Evolutionary conservation across 2,329 filamentous ascomycete species (phyloP).

Genomic region (Aspergillus melleus): DNA sequence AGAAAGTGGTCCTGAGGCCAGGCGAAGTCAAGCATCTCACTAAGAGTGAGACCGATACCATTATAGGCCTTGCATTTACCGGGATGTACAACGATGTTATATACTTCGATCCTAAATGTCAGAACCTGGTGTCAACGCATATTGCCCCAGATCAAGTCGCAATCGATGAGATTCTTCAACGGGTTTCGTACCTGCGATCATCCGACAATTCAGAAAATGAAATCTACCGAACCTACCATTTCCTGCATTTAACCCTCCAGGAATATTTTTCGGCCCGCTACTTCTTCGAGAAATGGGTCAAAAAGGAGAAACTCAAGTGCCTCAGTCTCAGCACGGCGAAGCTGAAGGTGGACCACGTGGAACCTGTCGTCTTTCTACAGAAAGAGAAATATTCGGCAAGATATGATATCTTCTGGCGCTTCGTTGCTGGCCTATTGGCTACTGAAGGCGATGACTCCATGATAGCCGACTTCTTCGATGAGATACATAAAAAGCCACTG

Average conservation of each 20-base stretch:
- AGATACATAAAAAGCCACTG: slow-evolving; percentile 33
- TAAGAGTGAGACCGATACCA: too few species aligned
- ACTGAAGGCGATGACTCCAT: slow-evolving; percentile 8
- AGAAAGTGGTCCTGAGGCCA: too few species aligned
- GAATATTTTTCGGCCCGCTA: slow-evolving; percentile 46
- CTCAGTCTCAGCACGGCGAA: background rate
- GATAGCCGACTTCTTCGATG: slow-evolving; percentile 27
- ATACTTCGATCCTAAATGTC: slow-evolving; percentile 32
- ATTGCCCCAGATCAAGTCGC: background rate
- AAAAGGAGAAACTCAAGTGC: background rate
- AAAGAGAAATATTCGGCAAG: slow-evolving; percentile 41
- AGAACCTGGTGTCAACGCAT: slow-evolving; percentile 15
- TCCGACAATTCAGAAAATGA: slow-evolving; percentile 25
- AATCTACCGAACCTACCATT: slow-evolving; percentile 39
- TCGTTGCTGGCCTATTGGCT: slow-evolving; percentile 43
- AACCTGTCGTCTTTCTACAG: slow-evolving; percentile 28
- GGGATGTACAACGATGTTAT: slow-evolving; percentile 36
- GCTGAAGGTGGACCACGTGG: background rate
- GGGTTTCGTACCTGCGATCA: slow-evolving; percentile 41
- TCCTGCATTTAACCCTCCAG: slow-evolving; percentile 47
- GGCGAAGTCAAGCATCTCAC: too few species aligned
- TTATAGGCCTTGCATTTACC: slow-evolving; percentile 41
- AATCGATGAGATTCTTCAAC: slow-evolving; percentile 12
- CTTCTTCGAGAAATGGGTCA: slow-evolving; percentile 36
- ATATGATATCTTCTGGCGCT: slow-evolving; percentile 47